Conservation (phyloP, 75 land plant species). For the Adiantum capillusveneris region DNA sequence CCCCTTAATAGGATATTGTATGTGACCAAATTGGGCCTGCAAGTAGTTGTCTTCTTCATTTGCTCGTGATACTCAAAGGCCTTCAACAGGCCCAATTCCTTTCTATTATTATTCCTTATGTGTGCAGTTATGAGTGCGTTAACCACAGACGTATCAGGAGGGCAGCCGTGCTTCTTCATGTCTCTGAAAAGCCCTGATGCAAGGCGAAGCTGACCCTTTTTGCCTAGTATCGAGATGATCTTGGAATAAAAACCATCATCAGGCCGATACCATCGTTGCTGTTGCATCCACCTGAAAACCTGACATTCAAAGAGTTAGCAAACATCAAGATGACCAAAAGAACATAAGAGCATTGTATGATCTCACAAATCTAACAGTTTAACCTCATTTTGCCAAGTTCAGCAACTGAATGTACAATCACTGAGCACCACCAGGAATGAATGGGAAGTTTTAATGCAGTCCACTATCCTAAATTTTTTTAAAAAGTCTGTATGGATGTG, state of each 20-base stretch:
- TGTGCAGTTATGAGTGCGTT: conserved; percentile 85
- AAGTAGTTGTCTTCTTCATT: conserved; percentile 69
- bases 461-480: too few relatives aligned
- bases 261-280: conserved; percentile 78
- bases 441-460: too few relatives aligned
- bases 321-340: too few relatives aligned
- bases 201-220: conserved; percentile 69
- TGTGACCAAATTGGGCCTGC: conserved; percentile 77
- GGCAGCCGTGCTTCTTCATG: conserved; percentile 73
- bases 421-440: too few relatives aligned
- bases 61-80: conserved; percentile 62
- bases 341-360: too few relatives aligned
- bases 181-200: conserved; percentile 89
- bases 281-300: conserved; percentile 99
- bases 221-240: conserved; percentile 86
- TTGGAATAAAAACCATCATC: conserved; percentile 85
- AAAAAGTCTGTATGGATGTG: too few relatives aligned
- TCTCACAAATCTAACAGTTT: too few relatives aligned
- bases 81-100: conserved; percentile 56
- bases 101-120: conserved; percentile 48
- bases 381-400: too few relatives aligned
- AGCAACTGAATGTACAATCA: too few relatives aligned
- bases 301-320: conserved; percentile 14
- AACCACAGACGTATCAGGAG: conserved; percentile 81
- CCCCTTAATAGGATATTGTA: conserved; percentile 88